These are phyloP conservation scores for Coffea canephora DNA, from an alignment of 257 asterid genomes.

Conservation along the genomic window DNA sequence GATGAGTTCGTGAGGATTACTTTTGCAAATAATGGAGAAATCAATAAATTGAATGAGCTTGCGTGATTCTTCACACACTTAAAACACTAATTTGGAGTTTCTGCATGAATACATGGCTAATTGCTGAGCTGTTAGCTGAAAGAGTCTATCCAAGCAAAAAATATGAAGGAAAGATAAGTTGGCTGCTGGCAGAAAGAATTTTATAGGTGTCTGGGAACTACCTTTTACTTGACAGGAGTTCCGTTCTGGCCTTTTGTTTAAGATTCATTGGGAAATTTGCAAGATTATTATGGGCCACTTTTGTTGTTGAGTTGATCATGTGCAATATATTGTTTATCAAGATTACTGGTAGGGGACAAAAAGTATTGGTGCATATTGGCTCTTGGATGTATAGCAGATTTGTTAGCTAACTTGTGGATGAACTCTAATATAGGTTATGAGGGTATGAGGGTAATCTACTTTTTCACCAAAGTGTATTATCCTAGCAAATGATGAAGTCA, in stretches of 20 bases:
- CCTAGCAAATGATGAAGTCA: neutral
- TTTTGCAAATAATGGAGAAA: neutral
- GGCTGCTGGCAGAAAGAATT: neutral
- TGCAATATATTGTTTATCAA: neutral
- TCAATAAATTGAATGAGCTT: neutral
- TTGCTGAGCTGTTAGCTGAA: neutral
- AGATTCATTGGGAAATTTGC: neutral
- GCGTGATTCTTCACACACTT: neutral
- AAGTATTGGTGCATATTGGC: neutral
- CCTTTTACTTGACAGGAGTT: neutral
- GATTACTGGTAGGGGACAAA: neutral
- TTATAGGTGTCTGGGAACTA: neutral
- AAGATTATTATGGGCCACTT: neutral
- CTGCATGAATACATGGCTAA: neutral
- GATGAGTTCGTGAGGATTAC: neutral
- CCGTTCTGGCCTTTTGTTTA: no score
- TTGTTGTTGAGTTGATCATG: neutral
- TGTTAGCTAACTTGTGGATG: neutral
- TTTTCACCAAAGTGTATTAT: neutral
- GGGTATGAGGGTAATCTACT: neutral
- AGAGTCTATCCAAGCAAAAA: neutral
- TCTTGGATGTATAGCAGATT: neutral
- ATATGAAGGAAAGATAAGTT: neutral
- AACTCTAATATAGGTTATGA: neutral
- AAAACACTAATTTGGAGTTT: neutral